These are phyloP conservation scores for Carex scoparia DNA, from an alignment of 176 grass and related monocot species.

Conservation along the genomic window DNA sequence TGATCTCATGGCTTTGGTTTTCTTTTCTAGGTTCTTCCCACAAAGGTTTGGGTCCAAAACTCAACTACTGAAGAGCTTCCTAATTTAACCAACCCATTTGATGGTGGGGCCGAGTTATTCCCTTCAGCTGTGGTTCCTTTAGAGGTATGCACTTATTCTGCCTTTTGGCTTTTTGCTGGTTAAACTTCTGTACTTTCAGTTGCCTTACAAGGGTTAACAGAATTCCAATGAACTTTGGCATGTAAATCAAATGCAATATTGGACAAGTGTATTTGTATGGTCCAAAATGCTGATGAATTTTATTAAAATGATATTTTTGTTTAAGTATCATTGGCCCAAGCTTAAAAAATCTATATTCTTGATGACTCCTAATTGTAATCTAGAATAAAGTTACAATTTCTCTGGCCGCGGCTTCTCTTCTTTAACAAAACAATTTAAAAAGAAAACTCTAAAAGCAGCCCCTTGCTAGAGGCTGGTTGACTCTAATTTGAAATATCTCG, in stretches of 20 bases:
- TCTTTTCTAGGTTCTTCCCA: conserved; percentile 34
- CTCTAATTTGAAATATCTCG: too few species aligned
- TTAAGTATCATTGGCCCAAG: conserved; percentile 6
- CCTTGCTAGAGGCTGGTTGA: too few species aligned
- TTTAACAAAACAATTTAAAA: too few species aligned
- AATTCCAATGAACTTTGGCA: neutral
- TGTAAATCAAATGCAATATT: neutral
- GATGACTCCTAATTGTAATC: neutral
- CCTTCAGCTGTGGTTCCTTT: conserved; percentile 24
- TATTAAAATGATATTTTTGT: neutral
- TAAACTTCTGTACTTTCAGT: neutral
- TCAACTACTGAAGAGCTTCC: conserved; percentile 29
- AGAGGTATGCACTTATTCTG: conserved; percentile 22
- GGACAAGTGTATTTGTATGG: neutral
- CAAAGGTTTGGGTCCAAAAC: conserved; percentile 29
- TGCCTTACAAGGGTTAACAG: neutral
- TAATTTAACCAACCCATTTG: conserved; percentile 26
- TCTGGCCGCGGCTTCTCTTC: neutral
- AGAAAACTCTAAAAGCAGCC: too few species aligned
- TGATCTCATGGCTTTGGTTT: neutral
- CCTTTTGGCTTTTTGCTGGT: neutral
- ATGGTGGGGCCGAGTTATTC: conserved; percentile 31
- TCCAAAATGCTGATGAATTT: neutral
- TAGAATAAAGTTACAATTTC: neutral
- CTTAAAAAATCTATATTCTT: neutral